These are phyloP conservation scores for Cryoendolithus antarcticus DNA, from an alignment of 2,329 filamentous ascomycete genomes.

Conservation along the genomic window DNA sequence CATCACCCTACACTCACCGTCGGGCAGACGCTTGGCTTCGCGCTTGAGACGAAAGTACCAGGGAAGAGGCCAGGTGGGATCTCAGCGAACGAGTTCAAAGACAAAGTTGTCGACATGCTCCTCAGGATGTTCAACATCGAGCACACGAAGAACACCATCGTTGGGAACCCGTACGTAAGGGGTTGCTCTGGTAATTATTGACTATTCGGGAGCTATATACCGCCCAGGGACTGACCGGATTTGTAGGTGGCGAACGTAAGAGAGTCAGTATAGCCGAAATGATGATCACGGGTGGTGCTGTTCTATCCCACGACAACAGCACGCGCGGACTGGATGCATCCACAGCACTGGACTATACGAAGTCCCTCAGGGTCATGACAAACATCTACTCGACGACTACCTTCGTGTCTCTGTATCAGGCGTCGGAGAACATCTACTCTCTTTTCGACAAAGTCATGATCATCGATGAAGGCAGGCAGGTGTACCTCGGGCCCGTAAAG, in stretches of 20 bases:
- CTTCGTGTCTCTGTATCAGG: slow-evolving; percentile 78
- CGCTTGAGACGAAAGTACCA: slow-evolving; percentile 72
- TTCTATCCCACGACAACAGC: slow-evolving; percentile 34
- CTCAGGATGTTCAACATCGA: slow-evolving; percentile 91
- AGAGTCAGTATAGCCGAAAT: slow-evolving; percentile 37
- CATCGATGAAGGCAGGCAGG: slow-evolving; percentile 62
- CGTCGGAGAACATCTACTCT: slow-evolving; percentile 67
- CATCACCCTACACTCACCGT: slow-evolving; percentile 80
- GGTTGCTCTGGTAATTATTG: slow-evolving; percentile 38
- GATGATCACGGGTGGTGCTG: slow-evolving; percentile 31
- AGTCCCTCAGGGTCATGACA: slow-evolving; percentile 48
- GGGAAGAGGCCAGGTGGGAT: slow-evolving; percentile 66
- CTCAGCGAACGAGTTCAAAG: slow-evolving; percentile 61
- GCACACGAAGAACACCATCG: slow-evolving; percentile 72
- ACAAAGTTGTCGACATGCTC: slow-evolving; percentile 59
- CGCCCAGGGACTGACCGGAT: too few relatives aligned
- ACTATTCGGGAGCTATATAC: too few relatives aligned
- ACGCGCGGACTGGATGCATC: slow-evolving; percentile 37
- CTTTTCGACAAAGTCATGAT: slow-evolving; percentile 76
- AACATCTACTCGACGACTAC: slow-evolving; percentile 75
- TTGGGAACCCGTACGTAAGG: slow-evolving; percentile 68
- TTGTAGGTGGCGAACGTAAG: slow-evolving; percentile 28
- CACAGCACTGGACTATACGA: slow-evolving; percentile 37
- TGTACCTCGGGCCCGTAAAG: slow-evolving; percentile 58
- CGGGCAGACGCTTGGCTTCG: slow-evolving; percentile 75